A percentile compares a stretch with the other conserved stretches of the same genome.
phyloP scores from a whole-genome alignment of 257 asterid species.

The Mitragyna speciosa region DNA sequence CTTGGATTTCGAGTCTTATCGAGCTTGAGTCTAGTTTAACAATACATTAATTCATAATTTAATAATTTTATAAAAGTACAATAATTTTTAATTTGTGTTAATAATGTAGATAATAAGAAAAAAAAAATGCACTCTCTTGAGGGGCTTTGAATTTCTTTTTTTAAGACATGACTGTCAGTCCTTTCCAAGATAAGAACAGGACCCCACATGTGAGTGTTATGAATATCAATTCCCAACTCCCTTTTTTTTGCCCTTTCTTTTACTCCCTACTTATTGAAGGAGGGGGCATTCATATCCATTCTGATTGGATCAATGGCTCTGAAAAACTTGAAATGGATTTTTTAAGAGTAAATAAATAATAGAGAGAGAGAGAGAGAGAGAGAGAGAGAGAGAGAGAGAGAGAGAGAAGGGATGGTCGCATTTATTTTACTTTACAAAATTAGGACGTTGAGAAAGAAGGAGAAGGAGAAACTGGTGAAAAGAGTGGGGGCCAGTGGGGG shows the following conservation, averaged over 20 bases:
- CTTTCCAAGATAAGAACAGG: neutral
- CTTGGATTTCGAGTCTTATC: too few species aligned
- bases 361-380: too few species aligned
- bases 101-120: neutral
- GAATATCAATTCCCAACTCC: neutral
- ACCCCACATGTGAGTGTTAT: neutral
- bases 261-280: neutral
- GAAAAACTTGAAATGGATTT: neutral
- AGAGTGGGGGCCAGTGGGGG: neutral
- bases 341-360: neutral
- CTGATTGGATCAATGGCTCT: neutral
- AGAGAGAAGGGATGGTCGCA: neutral
- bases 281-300: neutral
- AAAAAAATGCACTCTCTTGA: neutral
- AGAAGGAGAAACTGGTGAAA: neutral
- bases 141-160: neutral
- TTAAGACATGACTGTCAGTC: neutral
- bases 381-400: too few species aligned
- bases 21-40: too few species aligned
- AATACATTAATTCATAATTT: too few species aligned
- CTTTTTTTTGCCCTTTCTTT: too few species aligned
- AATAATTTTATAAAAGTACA: too few species aligned
- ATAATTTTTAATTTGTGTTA: too few species aligned
- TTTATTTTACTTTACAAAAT: neutral
- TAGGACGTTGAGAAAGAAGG: neutral